Percentiles rank a stretch among this genome's conserved stretches.
Conservation (phyloP, 306 rosid genomes). For the Hylodesmum podocarpum region DNA sequence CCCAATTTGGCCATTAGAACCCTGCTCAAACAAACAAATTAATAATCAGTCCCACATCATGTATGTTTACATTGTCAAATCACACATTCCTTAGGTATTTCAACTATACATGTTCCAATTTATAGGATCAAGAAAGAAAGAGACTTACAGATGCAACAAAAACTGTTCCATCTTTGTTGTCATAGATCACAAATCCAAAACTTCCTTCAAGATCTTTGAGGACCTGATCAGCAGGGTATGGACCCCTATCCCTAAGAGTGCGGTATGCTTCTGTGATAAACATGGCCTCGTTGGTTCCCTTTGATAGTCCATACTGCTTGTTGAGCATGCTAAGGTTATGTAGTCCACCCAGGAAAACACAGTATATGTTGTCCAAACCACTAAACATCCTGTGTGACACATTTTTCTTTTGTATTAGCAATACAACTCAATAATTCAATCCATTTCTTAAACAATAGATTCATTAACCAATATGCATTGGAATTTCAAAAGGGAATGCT, state of each 20-base stretch:
- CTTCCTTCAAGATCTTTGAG: conserved; percentile 81
- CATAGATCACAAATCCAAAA: conserved; percentile 80
- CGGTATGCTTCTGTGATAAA: conserved; percentile 74
- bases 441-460: not conserved
- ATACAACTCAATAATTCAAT: not conserved
- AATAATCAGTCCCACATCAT: not conserved
- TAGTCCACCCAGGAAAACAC: conserved; percentile 69
- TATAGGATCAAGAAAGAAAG: not conserved
- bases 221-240: conserved; percentile 96
- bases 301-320: conserved; percentile 79
- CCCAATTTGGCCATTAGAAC: conserved; percentile 60
- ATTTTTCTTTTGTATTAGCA: not conserved
- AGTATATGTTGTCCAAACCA: conserved; percentile 73
- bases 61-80: not conserved
- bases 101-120: not conserved
- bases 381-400: conserved; percentile 79
- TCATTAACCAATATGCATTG: not conserved
- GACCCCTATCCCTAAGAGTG: conserved; percentile 89
- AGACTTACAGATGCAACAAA: conserved; percentile 72
- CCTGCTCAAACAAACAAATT: conserved; percentile 49
- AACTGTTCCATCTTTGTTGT: conserved; percentile 56
- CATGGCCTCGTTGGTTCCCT: conserved; percentile 74
- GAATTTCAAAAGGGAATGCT: not conserved
- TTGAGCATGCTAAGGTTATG: conserved; percentile 67
- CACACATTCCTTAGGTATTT: not conserved